Base-by-base conservation (phyloP, 805 yeast genomes). In the Monosporozyma yasuniensis region DNA sequence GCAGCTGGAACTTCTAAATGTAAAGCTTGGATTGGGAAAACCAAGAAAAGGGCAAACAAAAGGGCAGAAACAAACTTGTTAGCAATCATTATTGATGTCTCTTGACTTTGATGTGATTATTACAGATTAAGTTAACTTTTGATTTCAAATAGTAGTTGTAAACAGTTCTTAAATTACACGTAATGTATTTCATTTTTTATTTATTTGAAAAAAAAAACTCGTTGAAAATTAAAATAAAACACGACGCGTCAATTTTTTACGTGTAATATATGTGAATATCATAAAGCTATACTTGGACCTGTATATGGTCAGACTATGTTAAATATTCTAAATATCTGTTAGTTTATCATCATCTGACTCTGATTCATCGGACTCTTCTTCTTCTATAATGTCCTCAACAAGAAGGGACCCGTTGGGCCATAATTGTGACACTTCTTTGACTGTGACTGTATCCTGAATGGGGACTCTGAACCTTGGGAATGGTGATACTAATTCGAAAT, bases 361-460 rank as follows among this genome's bases (percentile, higher is more conserved):
- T 2, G 50, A 56, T 3, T 59, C 62, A 2, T 28, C 18, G 2
- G n/a, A 19, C 4, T 63, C 68, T 0, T 60, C 66, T 1, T 67
- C 67, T 6, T 59, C 68, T 16, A 62, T 56, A 4, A 65, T 52
- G 2, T 61, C 66, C 56, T 81, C 85, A 3, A 81, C 75, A 47
- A 83, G 64, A 23, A 84, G 56, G 54, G 78, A 82, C 1, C 89
- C 89, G 57, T 74, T 82, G n/a, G 93, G 93, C 76, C 78, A 81
- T n/a, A 84, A 60, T 35, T 75, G 69, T 1, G 67, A 56, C 35
- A 72, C 72, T 30, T 77, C 76, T 28, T 58, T 60, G 5, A 84
- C 63, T 2, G 48, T 23, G 18, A 52, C 48, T 0, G 60, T 57
- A 12, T 60, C 51, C 28, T 68, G 68, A 4, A 58, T 51, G 3